phyloP scores from a whole-genome alignment of 345 rosid genomes.

The Conringia planisiliqua region DNA sequence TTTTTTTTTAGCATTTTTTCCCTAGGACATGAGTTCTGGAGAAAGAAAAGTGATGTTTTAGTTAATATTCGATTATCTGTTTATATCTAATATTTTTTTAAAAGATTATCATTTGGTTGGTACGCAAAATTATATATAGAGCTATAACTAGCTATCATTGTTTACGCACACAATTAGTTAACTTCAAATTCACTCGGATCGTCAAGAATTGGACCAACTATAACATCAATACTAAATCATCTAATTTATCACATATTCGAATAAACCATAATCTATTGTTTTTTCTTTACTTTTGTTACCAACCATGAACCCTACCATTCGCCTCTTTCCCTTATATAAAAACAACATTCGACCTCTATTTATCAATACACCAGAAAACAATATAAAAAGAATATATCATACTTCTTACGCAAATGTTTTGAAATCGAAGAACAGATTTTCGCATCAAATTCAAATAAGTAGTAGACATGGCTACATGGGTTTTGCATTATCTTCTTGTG shows the following conservation, averaged over 20 bases:
- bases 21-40: neutral
- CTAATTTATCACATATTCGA: constrained; percentile 7
- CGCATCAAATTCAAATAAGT: neutral
- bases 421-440: neutral
- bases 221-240: constrained; percentile 20
- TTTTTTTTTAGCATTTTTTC: too few relatives aligned
- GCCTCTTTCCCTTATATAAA: constrained; percentile 14
- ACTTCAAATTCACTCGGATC: constrained; percentile 34
- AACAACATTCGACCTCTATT: constrained; percentile 7
- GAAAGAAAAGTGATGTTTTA: neutral
- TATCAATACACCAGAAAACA: constrained; percentile 9
- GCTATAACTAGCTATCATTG: neutral
- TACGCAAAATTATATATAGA: neutral
- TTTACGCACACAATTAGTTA: constrained; percentile 16
- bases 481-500: constrained; percentile 21
- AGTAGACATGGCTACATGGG: constrained; percentile 24
- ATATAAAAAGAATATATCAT: neutral
- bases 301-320: constrained; percentile 27
- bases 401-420: neutral
- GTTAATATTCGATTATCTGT: neutral
- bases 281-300: constrained; percentile 10
- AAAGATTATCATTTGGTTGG: neutral
- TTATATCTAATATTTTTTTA: neutral
- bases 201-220: constrained; percentile 23
- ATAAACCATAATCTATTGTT: neutral